Percentiles rank a stretch among this genome's conserved stretches.
These are phyloP conservation scores for Neonectria punicea DNA, from an alignment of 2,329 filamentous ascomycete species.

Conservation along the genomic window DNA sequence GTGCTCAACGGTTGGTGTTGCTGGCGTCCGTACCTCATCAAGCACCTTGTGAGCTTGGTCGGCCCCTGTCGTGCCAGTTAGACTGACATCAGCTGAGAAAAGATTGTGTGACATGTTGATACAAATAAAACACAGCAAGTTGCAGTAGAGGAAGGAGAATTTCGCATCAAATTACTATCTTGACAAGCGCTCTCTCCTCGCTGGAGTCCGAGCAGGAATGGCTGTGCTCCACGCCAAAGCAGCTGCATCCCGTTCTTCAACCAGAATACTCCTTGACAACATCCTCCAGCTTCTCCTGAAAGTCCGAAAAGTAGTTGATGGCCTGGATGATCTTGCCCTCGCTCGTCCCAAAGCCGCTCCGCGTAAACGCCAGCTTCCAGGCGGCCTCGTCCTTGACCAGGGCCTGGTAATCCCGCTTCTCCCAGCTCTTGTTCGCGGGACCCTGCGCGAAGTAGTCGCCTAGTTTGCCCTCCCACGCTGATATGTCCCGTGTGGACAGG, in stretches of 20 bases:
- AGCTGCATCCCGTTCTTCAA: background rate
- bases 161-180: background rate
- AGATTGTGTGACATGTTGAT: too few species aligned
- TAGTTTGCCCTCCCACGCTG: conserved; percentile 45
- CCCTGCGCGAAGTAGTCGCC: conserved; percentile 46
- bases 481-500: conserved; percentile 52
- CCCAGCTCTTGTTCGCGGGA: conserved; percentile 43
- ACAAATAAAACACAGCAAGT: background rate
- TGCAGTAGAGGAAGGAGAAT: background rate
- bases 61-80: background rate
- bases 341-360: conserved; percentile 57
- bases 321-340: conserved; percentile 64
- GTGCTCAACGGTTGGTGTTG: background rate
- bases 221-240: background rate
- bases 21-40: background rate
- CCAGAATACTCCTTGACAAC: conserved; percentile 45
- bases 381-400: conserved; percentile 53
- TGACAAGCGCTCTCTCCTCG: background rate
- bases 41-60: background rate
- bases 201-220: background rate
- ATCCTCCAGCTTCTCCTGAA: conserved; percentile 63
- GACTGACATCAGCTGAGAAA: background rate
- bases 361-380: conserved; percentile 63
- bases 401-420: conserved; percentile 33
- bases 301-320: conserved; percentile 67